Conservation (phyloP, 495 filamentous ascomycete species). For the Penicillium verhagenii region DNA sequence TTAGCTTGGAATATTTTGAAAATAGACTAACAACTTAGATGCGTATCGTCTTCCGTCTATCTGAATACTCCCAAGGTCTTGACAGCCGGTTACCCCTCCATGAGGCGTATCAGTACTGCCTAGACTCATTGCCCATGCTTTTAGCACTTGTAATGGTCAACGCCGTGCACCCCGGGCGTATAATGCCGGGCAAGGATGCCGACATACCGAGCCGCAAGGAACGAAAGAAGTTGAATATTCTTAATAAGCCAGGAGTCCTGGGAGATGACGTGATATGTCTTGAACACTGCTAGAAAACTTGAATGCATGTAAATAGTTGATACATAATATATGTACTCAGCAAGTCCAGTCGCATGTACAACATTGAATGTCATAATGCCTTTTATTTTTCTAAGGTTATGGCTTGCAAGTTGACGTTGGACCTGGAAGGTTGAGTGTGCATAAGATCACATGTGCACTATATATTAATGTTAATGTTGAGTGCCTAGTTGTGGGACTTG, state of each 20-base stretch:
- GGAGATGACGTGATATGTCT: constrained; percentile 2
- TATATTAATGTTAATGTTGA: no score
- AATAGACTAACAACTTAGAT: constrained; percentile 14
- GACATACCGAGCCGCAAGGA: constrained; percentile 25
- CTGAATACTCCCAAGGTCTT: constrained; percentile 50
- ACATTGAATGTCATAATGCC: no score
- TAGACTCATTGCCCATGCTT: constrained; percentile 60
- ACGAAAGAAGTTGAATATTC: background rate
- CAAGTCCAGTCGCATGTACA: no score
- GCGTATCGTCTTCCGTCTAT: constrained; percentile 57
- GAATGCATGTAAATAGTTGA: no score
- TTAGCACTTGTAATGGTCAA: constrained; percentile 45
- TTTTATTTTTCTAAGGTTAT: no score
- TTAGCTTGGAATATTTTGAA: background rate
- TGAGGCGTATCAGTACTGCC: constrained; percentile 53
- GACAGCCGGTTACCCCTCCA: constrained; percentile 31
- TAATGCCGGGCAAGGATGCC: constrained; percentile 44
- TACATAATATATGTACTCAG: no score
- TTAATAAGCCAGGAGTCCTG: background rate
- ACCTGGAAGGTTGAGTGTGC: no score
- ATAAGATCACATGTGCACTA: no score
- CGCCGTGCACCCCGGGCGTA: constrained; percentile 50
- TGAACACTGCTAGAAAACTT: background rate
- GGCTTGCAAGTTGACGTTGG: no score
- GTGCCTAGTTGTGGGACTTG: no score